Evolutionary conservation across 192 early-diverging fungal species (phyloP).

Genomic region (Thoreauomyces humboldtii): DNA sequence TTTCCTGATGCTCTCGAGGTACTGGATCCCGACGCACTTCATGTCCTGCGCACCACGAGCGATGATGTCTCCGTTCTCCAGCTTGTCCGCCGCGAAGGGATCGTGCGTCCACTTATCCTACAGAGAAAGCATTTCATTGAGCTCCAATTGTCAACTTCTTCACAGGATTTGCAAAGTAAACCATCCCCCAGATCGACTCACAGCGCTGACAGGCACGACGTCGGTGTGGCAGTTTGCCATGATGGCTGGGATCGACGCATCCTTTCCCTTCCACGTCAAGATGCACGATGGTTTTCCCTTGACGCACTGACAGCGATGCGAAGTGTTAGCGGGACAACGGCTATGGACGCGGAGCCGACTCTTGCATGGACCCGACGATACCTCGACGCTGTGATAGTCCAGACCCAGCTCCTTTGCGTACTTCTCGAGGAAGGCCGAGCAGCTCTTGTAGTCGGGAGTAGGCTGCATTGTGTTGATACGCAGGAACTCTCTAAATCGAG

Average conservation of each 20-base stretch:
- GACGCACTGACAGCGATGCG: constrained; percentile 3
- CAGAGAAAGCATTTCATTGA: not conserved
- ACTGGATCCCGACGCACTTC: constrained; percentile 83
- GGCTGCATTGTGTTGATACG: constrained; percentile 86
- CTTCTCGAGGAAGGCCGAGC: constrained; percentile 58
- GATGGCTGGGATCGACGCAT: constrained; percentile 56
- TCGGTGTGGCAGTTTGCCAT: constrained; percentile 87
- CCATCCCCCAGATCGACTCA: not conserved
- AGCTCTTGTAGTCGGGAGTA: constrained; percentile 70
- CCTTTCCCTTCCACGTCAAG: constrained; percentile 63
- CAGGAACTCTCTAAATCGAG: constrained; percentile 77
- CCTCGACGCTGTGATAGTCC: constrained; percentile 45
- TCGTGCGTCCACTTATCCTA: constrained; percentile 69
- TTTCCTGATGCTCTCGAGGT: constrained; percentile 75
- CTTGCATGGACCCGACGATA: too few species aligned
- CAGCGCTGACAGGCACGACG: constrained; percentile 81
- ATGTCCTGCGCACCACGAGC: constrained; percentile 90
- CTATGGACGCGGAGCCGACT: too few species aligned
- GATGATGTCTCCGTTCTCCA: constrained; percentile 65
- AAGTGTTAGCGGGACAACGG: too few species aligned
- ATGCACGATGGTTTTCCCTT: constrained; percentile 64
- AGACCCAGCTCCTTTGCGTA: constrained; percentile 71
- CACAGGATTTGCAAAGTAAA: not conserved
- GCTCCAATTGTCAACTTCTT: not conserved
- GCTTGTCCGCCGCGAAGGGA: constrained; percentile 71